Base-by-base conservation (phyloP, 352 stramenopile genomes). In the Vaucheria bursata region DNA sequence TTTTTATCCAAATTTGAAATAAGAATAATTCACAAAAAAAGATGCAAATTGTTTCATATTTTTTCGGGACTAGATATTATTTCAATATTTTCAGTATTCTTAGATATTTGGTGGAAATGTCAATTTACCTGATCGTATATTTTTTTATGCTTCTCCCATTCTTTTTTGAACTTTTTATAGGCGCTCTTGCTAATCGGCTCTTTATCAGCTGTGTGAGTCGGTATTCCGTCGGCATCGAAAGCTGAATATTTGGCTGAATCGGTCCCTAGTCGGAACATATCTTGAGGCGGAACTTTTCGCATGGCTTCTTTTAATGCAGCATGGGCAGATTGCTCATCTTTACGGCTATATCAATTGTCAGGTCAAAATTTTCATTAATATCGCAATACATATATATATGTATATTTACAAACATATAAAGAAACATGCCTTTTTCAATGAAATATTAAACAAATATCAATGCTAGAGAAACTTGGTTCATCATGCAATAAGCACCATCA, bases 121-220 rank as follows among this genome's bases (percentile, higher is more conserved):
- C 5, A 18, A 69, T 38, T 4, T 38, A 69, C 67, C 67, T 29
- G 29, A 68, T 84, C 74, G 52, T 81, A 84, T 32, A 81, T n/a
- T 65, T 84, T 89, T 80, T 93, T 94, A 80, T 98, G 96, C 86
- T 98, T 98, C 59, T 90, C 86, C 84, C 94, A 90, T 65, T 98
- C 93, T 86, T 98, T 99, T 25, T 89, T 87, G 70, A 99, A 88
- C 85, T 98, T 99, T 87, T 99, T 99, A 68, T 91, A 86, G 35
- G 89, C 85, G 67, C 89, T 94, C 88, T 98, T 98, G 74, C 92
- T 96, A 65, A 99, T 78, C 72, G 93, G 91, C 59, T 96, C 91
- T 18, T 93, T 94, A 40, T 90, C 88, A 0, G 86, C 89, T 77
- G 96, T 89, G 65, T 98, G 91, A 6, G 94, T 98, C 37, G 95